These are phyloP conservation scores for Zygnema circumcarinatum DNA, from an alignment of 139 green algal genomes.

Conservation along the genomic window DNA sequence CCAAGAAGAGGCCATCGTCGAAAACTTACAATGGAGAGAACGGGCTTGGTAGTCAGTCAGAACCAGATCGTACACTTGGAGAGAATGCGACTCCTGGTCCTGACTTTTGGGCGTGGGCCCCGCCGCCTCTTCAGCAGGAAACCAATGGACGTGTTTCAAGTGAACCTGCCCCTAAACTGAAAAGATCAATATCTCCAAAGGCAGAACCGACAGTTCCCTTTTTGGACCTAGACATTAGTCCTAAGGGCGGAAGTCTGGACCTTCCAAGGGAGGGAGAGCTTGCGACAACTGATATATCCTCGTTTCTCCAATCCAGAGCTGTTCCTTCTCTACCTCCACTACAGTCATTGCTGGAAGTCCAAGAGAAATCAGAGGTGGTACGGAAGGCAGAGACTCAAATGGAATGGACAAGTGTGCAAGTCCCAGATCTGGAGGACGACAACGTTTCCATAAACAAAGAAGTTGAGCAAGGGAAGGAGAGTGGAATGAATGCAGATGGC, in stretches of 20 bases:
- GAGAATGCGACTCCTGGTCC: conserved; percentile 36
- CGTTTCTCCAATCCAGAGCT: conserved; percentile 19
- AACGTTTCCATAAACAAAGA: background rate
- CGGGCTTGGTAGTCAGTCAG: background rate
- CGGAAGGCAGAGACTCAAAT: background rate
- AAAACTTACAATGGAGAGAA: background rate
- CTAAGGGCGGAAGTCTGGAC: background rate
- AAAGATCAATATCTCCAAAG: background rate
- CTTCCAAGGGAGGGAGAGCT: background rate
- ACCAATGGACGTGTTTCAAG: background rate
- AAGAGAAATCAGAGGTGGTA: conserved; percentile 21
- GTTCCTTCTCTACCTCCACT: conserved; percentile 28
- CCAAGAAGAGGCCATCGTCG: background rate
- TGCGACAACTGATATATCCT: background rate
- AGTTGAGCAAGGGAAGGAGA: background rate
- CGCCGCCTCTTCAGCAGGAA: conserved; percentile 10
- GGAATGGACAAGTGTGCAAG: background rate
- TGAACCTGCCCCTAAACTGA: background rate
- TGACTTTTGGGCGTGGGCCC: conserved; percentile 58
- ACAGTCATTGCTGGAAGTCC: conserved; percentile 41
- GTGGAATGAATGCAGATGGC: conserved; percentile 39
- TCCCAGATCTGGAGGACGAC: conserved; percentile 22
- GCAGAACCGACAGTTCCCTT: background rate
- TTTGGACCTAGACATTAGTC: background rate
- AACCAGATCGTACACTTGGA: background rate